Percentiles rank a stretch among this genome's conserved stretches.
Evolutionary conservation across 148 eudicot genomes (phyloP).

Genomic region (Oxyria digyna): DNA sequence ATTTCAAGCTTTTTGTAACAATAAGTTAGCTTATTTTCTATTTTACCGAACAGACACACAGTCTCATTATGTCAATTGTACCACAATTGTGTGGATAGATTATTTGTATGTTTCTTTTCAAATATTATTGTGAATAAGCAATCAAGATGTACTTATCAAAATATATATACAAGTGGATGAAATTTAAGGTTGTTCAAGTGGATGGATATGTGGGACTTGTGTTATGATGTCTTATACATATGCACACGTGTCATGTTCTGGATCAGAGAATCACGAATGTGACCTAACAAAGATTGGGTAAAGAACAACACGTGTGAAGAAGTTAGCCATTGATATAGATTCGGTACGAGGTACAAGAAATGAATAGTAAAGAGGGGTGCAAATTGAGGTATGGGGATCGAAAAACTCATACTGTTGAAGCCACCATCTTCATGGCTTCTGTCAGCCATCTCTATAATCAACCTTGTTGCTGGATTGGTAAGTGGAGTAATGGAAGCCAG

Average conservation of each 20-base stretch:
- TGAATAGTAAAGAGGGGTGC: neutral
- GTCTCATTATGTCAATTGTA: too few species aligned
- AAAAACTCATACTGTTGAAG: slow-evolving; percentile 10
- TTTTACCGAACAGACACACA: too few species aligned
- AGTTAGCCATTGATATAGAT: neutral
- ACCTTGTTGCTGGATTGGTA: slow-evolving; percentile 9
- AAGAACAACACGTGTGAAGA: neutral
- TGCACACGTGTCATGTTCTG: neutral
- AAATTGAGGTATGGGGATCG: neutral
- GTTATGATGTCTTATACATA: neutral
- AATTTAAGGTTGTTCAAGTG: too few species aligned
- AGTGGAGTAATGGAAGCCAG: slow-evolving; percentile 19
- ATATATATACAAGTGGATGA: too few species aligned
- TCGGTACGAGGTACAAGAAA: neutral
- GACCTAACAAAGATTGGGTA: neutral
- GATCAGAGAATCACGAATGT: neutral
- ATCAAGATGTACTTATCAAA: too few species aligned
- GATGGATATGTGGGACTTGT: too few species aligned
- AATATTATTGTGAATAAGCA: neutral
- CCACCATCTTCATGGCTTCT: slow-evolving; percentile 21
- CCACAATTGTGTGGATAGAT: neutral
- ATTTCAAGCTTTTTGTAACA: too few species aligned
- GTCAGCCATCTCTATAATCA: slow-evolving; percentile 9
- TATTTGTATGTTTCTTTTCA: neutral
- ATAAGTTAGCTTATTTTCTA: too few species aligned